Evolutionary conservation across 768 basidiomycete genomes (phyloP), one percentile per base, ranked within the genome.

Genomic region (Cyclocybe aegerita): DNA sequence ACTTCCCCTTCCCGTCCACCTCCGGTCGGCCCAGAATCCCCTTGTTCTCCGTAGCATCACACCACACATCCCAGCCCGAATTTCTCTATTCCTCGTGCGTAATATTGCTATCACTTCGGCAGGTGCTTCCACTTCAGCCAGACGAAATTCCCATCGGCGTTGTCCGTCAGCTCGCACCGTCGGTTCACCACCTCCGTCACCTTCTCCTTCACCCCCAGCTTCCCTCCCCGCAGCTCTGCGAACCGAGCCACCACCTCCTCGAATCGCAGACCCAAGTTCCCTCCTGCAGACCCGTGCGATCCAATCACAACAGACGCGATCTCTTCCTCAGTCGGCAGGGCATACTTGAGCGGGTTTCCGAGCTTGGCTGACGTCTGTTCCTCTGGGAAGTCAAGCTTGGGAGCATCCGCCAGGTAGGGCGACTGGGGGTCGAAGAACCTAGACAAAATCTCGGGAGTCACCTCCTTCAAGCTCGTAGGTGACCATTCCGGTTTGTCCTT

Each of bases 311-410:
- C 67, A 12, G 75, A 67, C 39, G 79, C 73, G 55, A 99, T 85
- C 57, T 86, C 83, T 38, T 73, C 68, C 65, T 98, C 94, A 10
- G 84, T 81, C 1, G 94, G 96, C 40, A 99, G 73, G 47, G 81
- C 80, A 56, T 69, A 80, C 50, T 66, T 71, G 59, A 70, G 63
- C n/a, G 62, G 65, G 43, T 62, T 66, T 49, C 53, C 55, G 17
- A 61, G 50, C 43, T 64, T 62, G 29, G 51, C 65, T 39, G 65
- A 50, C 30, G 49, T 50, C 40, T 62, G 49, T 37, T 63, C 59
- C 52, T 74, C 65, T 17, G 79, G 68, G 30, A 81, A 59, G 17
- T 69, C 69, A 23, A 85, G 62, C 34, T 58, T 58, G 10, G 83
- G 83, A 48, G 70, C 73, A 32, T 68, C 64, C 46, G 70, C 58